Evolutionary conservation across 1,139 yeast species (phyloP).

Genomic region (Yamadazyma pseudoaaseri): DNA sequence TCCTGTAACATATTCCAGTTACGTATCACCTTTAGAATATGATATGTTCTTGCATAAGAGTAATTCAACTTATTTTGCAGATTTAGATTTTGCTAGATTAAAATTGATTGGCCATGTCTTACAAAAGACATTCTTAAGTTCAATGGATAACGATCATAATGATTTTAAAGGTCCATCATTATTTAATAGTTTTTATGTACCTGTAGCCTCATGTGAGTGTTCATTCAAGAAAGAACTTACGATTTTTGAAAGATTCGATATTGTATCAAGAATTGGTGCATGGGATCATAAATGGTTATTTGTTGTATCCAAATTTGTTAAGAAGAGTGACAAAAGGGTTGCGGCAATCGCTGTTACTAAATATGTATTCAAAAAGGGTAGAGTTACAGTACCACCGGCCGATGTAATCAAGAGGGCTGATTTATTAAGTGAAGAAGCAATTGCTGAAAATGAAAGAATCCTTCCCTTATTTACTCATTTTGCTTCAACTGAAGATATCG

Average conservation of each 20-base stretch:
- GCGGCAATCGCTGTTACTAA: slow-evolving; percentile 71
- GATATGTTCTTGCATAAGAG: slow-evolving; percentile 87
- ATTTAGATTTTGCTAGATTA: slow-evolving; percentile 77
- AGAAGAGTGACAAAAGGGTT: slow-evolving; percentile 35
- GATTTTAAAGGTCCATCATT: slow-evolving; percentile 24
- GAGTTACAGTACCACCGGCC: slow-evolving; percentile 67
- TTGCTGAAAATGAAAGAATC: slow-evolving; percentile 31
- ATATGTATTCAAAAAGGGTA: slow-evolving; percentile 68
- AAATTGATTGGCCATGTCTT: slow-evolving; percentile 57
- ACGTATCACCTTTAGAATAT: slow-evolving; percentile 75
- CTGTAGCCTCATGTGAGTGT: slow-evolving; percentile 73
- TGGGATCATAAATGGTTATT: slow-evolving; percentile 92
- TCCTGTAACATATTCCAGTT: slow-evolving; percentile 46
- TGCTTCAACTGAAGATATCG: slow-evolving; percentile 31
- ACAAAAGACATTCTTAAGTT: slow-evolving; percentile 45
- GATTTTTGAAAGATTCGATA: slow-evolving; percentile 58
- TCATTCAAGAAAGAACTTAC: slow-evolving; percentile 71
- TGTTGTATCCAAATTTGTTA: slow-evolving; percentile 60
- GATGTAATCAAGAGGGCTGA: slow-evolving; percentile 59
- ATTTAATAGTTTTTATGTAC: slow-evolving; percentile 60
- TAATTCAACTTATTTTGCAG: slow-evolving; percentile 83
- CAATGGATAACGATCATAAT: slow-evolving; percentile 38
- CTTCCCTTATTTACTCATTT: slow-evolving; percentile 29
- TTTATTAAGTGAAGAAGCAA: slow-evolving; percentile 52
- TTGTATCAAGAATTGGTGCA: slow-evolving; percentile 63